Conservation (phyloP, 2,329 filamentous ascomycete genomes). For the Apiospora hydei region DNA sequence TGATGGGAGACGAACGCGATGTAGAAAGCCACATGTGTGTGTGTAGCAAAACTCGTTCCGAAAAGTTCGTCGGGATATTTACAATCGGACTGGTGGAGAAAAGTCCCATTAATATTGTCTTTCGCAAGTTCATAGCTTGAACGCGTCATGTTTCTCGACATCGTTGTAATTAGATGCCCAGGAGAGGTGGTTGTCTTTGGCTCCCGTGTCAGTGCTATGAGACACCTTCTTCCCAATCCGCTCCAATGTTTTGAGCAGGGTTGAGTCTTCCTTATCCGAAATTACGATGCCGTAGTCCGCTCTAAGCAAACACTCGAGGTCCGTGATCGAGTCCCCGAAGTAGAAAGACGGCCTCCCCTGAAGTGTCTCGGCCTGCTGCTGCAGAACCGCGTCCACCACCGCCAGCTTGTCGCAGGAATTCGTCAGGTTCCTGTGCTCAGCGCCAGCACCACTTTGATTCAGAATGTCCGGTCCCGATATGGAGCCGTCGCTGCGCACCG, state of each 20-base stretch:
- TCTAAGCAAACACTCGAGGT: slow-evolving; percentile 59
- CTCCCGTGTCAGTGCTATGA: slow-evolving; percentile 34
- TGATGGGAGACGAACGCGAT: not conserved
- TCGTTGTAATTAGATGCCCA: slow-evolving; percentile 44
- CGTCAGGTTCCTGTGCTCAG: slow-evolving; percentile 41
- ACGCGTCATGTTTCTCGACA: slow-evolving; percentile 25
- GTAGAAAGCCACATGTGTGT: not conserved
- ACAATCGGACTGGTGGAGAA: no score
- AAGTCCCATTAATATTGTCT: not conserved
- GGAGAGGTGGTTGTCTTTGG: slow-evolving; percentile 35
- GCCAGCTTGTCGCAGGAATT: slow-evolving; percentile 56
- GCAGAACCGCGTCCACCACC: slow-evolving; percentile 45
- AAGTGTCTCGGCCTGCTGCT: slow-evolving; percentile 30
- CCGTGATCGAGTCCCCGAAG: slow-evolving; percentile 65
- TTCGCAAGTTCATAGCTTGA: slow-evolving; percentile 6
- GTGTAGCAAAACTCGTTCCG: not conserved
- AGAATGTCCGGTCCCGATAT: slow-evolving; percentile 50
- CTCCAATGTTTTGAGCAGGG: slow-evolving; percentile 38
- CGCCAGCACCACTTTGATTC: slow-evolving; percentile 31
- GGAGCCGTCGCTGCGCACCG: slow-evolving; percentile 46
- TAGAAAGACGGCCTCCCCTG: slow-evolving; percentile 50
- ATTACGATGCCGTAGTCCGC: slow-evolving; percentile 55
- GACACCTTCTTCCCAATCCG: slow-evolving; percentile 43
- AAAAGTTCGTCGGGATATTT: not conserved
- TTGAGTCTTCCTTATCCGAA: slow-evolving; percentile 45